A percentile compares a stretch with the other conserved stretches of the same genome.
phyloP scores from a whole-genome alignment of 441 rosid species.

The Rhodomyrtus psidioides region DNA sequence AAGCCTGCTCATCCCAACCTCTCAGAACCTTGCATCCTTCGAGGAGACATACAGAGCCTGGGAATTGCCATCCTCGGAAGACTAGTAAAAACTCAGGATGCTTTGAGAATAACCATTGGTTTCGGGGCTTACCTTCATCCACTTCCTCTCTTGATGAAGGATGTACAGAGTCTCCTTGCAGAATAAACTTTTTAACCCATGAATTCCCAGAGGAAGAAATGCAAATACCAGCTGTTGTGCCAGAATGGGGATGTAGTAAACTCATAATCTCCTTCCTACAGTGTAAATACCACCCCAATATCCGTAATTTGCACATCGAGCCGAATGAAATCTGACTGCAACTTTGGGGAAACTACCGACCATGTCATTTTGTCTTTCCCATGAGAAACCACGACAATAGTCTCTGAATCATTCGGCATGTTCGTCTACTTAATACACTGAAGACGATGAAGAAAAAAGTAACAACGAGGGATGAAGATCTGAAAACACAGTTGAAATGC shows the following conservation, averaged over 20 bases:
- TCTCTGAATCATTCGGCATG: constrained; percentile 42
- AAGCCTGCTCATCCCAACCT: constrained; percentile 79
- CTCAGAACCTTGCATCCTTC: constrained; percentile 92
- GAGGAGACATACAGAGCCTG: constrained; percentile 15
- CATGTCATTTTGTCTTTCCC: constrained; percentile 76
- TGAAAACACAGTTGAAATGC: constrained; percentile 38
- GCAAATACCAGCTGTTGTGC: constrained; percentile 92
- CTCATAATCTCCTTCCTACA: constrained; percentile 54
- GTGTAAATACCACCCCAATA: constrained; percentile 70
- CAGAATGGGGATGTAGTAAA: constrained; percentile 54
- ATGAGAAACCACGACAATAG: constrained; percentile 65
- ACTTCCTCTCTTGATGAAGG: constrained; percentile 95
- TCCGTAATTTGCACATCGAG: constrained; percentile 66
- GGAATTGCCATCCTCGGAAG: constrained; percentile 67
- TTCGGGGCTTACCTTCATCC: constrained; percentile 92
- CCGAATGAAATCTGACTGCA: constrained; percentile 48
- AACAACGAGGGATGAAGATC: constrained; percentile 94
- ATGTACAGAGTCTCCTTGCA: constrained; percentile 93
- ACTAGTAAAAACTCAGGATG: constrained; percentile 67
- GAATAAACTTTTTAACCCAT: constrained; percentile 83
- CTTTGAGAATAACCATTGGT: constrained; percentile 80
- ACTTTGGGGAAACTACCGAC: constrained; percentile 68
- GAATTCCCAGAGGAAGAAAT: constrained; percentile 97
- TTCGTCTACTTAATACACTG: constrained; percentile 73
- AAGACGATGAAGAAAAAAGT: constrained; percentile 1